Percentiles rank a stretch among this genome's conserved stretches.
Conservation (phyloP, 176 grass and related monocot genomes). For the Musa acuminata region DNA sequence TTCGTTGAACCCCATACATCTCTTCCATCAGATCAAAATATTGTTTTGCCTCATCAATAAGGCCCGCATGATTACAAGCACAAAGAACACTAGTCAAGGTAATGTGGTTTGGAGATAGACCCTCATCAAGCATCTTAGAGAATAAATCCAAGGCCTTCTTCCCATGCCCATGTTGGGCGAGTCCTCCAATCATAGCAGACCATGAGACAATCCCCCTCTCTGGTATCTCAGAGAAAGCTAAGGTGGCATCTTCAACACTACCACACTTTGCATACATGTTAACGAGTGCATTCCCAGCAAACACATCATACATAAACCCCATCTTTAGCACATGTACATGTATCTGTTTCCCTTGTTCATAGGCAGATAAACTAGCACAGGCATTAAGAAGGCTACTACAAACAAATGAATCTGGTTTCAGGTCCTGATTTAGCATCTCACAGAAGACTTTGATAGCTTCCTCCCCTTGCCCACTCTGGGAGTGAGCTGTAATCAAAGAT, state of each 20-base stretch:
- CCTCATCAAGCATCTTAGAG: constrained; percentile 52
- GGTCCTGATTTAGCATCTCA: constrained; percentile 52
- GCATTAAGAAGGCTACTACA: constrained; percentile 77
- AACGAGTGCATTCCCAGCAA: constrained; percentile 71
- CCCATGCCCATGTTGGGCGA: constrained; percentile 84
- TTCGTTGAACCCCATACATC: constrained; percentile 59
- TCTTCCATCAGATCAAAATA: constrained; percentile 82
- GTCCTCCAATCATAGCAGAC: constrained; percentile 94
- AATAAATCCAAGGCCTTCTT: constrained; percentile 58
- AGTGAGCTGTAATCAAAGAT: constrained; percentile 75
- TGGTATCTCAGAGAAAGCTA: constrained; percentile 46
- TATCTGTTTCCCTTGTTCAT: constrained; percentile 83
- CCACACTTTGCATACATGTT: constrained; percentile 90
- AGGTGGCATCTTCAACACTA: constrained; percentile 69
- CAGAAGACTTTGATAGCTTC: constrained; percentile 74
- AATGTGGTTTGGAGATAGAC: constrained; percentile 61
- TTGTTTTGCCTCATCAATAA: constrained; percentile 53
- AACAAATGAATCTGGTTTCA: constrained; percentile 71
- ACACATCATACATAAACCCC: constrained; percentile 56
- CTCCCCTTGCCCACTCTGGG: constrained; percentile 54
- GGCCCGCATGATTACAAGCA: constrained; percentile 75
- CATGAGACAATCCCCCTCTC: constrained; percentile 78
- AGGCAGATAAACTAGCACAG: constrained; percentile 72
- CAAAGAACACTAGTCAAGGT: constrained; percentile 79
- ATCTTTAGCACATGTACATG: constrained; percentile 68